These are phyloP conservation scores for Aspergillus sp. DNA, from an alignment of 2,329 filamentous ascomycete species.

Conservation along the genomic window DNA sequence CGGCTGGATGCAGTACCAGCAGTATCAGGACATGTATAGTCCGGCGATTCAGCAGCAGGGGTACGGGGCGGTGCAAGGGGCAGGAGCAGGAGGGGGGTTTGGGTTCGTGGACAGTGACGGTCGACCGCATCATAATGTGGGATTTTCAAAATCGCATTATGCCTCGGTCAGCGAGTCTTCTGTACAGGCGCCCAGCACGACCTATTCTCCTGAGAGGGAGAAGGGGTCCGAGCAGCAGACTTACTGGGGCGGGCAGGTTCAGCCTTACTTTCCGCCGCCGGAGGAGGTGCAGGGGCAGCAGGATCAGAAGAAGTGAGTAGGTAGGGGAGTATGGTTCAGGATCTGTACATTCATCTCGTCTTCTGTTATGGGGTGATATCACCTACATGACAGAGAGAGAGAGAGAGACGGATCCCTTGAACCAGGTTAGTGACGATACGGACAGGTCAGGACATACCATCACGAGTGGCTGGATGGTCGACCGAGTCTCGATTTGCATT, in stretches of 20 bases:
- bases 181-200: constrained; percentile 3
- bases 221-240: constrained; percentile 4
- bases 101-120: constrained; percentile 29
- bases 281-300: background rate
- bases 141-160: constrained; percentile 11
- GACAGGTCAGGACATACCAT: background rate
- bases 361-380: no score
- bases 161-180: constrained; percentile 5
- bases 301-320: background rate
- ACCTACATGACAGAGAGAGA: no score
- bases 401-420: no score
- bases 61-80: constrained; percentile 1
- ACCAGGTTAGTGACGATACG: no score
- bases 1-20: constrained; percentile 26
- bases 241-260: background rate
- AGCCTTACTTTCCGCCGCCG: constrained; percentile 2
- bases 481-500: background rate
- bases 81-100: constrained; percentile 13
- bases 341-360: background rate
- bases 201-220: constrained; percentile 8
- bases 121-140: constrained; percentile 23
- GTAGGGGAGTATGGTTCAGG: background rate
- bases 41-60: constrained; percentile 11
- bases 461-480: background rate
- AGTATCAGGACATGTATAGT: constrained; percentile 19